Evolutionary conservation across 192 early-diverging fungal genomes (phyloP).

Genomic region (Rhizophagus clarus): DNA sequence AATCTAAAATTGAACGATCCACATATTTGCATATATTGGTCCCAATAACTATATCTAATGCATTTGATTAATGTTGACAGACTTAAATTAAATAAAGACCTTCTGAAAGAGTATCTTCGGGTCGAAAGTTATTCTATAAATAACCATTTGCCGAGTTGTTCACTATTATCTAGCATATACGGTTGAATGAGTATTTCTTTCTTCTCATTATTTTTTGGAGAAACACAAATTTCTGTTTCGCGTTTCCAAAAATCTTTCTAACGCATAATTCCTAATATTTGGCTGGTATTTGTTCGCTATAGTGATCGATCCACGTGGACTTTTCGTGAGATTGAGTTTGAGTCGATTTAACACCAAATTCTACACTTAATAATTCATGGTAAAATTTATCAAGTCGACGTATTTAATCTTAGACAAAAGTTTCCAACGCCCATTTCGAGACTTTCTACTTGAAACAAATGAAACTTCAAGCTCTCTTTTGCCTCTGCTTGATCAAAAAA

Average conservation of each 20-base stretch:
- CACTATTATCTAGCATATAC: conserved; percentile 26
- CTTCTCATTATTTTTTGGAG: background rate
- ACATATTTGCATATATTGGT: background rate
- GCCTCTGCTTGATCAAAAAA: background rate
- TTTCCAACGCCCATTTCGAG: conserved; percentile 35
- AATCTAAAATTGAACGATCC: conserved; percentile 31
- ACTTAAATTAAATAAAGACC: conserved; percentile 25
- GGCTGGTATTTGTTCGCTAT: conserved; percentile 46
- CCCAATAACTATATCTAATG: background rate
- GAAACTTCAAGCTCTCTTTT: background rate
- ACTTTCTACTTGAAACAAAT: background rate
- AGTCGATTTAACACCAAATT: conserved; percentile 24
- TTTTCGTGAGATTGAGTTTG: background rate
- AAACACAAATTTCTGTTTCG: conserved; percentile 36
- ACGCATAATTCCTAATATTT: conserved; percentile 40
- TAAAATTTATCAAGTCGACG: background rate
- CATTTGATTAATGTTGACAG: background rate
- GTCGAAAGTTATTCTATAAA: conserved; percentile 38
- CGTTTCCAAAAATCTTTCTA: conserved; percentile 34
- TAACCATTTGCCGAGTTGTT: conserved; percentile 48
- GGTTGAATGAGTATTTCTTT: conserved; percentile 33
- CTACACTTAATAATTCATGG: conserved; percentile 35
- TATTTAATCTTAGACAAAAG: conserved; percentile 34
- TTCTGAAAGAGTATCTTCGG: background rate
- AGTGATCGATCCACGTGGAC: conserved; percentile 31